Base-by-base conservation (phyloP, 2,329 filamentous ascomycete species). In the Fusarium sp. region DNA sequence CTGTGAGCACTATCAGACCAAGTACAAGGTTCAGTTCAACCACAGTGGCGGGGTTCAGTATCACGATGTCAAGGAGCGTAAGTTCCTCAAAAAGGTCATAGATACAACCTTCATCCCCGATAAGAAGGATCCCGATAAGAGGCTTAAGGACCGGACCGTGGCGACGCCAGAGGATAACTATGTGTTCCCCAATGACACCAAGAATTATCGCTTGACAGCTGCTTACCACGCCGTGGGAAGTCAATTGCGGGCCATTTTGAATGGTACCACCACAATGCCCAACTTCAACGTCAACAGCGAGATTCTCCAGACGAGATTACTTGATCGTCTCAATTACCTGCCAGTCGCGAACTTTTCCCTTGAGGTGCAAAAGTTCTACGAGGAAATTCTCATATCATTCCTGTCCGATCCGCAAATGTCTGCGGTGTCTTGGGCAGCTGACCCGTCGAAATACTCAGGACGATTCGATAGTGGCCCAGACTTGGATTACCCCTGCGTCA, bases 381-480 rank as follows among this genome's bases (percentile, higher is more conserved):
- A 78, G n/a, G 76, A 78, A 12, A 77, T 78, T 16, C 23, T 78
- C 2, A 10, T 78, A 10, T 78, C 76, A 5, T 67, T 78, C 47
- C 57, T 78, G 32, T 78, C 76, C 1, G 71, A 78, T 52, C 76
- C 76, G 16, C 75, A 77, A 42, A 74, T 78, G 64, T 66, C 77
- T 23, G 62, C 58, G 13, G 76, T 78, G 3, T 77, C 76, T 3
- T 78, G 76, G 76, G 76, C 76, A 12, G 63, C 38, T 18, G 57
- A 78, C 21, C 62, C 75, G 6, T 67, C 69, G 2, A 37, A 65
- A 23, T 59, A 46, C 40, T 69, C 71, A n/a, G 76, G 76, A 11
- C 46, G 42, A 3, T 9, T 35, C 21, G 12, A 43, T 7, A 74
- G 76, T 3, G 75, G 56, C 7, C 32, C 43, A 16, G 30, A 46